Conservation (phyloP, 371 early-diverging fungal species). For the Edhazardia aedis region DNA sequence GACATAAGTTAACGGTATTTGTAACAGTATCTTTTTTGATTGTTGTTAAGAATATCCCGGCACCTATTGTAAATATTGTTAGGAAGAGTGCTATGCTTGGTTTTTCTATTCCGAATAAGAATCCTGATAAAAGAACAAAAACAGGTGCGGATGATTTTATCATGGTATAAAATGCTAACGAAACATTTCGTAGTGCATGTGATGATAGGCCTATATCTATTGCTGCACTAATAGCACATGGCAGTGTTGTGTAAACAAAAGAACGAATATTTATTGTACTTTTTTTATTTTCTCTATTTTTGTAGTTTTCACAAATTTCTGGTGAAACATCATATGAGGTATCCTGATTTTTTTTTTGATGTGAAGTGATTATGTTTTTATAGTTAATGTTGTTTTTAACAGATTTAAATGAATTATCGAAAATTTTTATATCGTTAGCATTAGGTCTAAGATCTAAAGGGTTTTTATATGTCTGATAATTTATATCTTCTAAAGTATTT, state of each 20-base stretch:
- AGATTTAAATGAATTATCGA: too few relatives aligned
- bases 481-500: too few relatives aligned
- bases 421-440: too few relatives aligned
- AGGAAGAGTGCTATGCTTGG: constrained; percentile 21
- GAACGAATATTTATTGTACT: neutral
- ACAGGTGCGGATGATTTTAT: constrained; percentile 45
- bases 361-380: too few relatives aligned
- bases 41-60: constrained; percentile 37
- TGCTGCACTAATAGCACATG: constrained; percentile 35
- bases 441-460: too few relatives aligned
- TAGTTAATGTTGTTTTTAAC: too few relatives aligned
- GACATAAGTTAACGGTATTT: too few relatives aligned
- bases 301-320: too few relatives aligned
- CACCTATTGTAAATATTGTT: constrained; percentile 38
- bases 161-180: constrained; percentile 46
- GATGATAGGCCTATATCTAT: constrained; percentile 41
- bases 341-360: too few relatives aligned
- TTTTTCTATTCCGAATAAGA: constrained; percentile 40
- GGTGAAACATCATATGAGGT: too few relatives aligned
- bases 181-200: constrained; percentile 27
- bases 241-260: constrained; percentile 8
- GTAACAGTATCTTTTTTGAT: too few relatives aligned
- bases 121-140: constrained; percentile 41
- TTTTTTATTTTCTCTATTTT: neutral
- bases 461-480: too few relatives aligned